Evolutionary conservation across 805 yeast species (phyloP), one percentile per base, ranked within the genome.

Genomic region (Starmerella bacillaris): DNA sequence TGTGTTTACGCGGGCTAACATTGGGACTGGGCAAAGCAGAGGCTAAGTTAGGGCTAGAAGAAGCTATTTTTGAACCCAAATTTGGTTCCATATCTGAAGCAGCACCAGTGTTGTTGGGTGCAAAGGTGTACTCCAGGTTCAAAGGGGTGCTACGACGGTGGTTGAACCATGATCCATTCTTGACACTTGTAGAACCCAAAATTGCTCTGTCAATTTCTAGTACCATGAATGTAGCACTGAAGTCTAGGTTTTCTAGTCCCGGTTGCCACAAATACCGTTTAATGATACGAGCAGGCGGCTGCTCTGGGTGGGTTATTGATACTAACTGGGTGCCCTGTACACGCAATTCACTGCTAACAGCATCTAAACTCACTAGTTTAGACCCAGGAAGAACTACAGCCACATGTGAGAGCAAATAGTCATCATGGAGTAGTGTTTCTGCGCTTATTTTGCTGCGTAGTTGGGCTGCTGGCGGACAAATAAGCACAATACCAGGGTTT

Each of bases 321-420:
- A 26, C 29, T 7, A 26, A 11, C 14, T 26, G 18, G 8, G 8
- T 11, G 29, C 12, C 29, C 18, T 18, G 29, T 12, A 26, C 29
- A 26, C 29, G 29, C 29, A 26, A 7, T 11, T 18, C 18, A 5
- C 9, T 6, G 21, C 37, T 34, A 14, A 38, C 4, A 9, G 36
- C 17, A n/a, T 18, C 9, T 4, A 40, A 26, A 9, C 33, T n/a
- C 16, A 24, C 31, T 17, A 20, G 20, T 9, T 30, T 20, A 11
- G 17, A 9, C 36, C 16, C 21, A 19, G 28, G 14, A 14, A 5
- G 3, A n/a, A 30, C 30, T 7, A 26, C 28, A 3, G 36, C 18
- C 6, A 45, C 40, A 26, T 48, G 51, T 15, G 51, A 38, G 4
- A 48, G 41, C 27, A 48, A 22, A 28, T 35, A 46, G 14, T 28